phyloP scores from a whole-genome alignment of 495 filamentous ascomycete species.

The Aspergillus bertholletiae region DNA sequence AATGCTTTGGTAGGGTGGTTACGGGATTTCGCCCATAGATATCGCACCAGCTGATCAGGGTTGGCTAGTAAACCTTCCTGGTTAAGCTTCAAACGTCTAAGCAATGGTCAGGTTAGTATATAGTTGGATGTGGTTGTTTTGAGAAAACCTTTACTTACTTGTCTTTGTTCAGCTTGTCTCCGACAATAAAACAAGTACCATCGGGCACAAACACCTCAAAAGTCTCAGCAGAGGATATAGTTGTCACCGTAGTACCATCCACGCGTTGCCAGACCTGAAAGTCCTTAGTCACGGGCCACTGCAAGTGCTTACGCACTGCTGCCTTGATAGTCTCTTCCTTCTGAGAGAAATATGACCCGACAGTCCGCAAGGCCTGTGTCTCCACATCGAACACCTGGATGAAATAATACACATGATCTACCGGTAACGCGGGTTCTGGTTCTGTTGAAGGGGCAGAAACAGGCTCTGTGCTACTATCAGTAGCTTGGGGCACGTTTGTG shows the following conservation, averaged over 20 bases:
- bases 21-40: conserved; percentile 43
- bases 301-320: conserved; percentile 37
- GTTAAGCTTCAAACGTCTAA: conserved; percentile 34
- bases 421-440: conserved; percentile 19
- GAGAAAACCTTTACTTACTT: conserved; percentile 20
- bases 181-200: conserved; percentile 42
- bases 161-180: conserved; percentile 40
- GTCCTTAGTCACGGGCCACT: conserved; percentile 35
- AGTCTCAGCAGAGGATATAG: conserved; percentile 37
- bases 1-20: conserved; percentile 44
- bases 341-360: conserved; percentile 50
- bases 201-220: conserved; percentile 39
- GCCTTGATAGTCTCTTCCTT: conserved; percentile 43
- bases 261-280: conserved; percentile 46
- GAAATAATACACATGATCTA: conserved; percentile 46
- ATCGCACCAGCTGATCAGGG: conserved; percentile 42
- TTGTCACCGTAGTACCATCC: conserved; percentile 35
- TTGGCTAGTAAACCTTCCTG: conserved; percentile 40
- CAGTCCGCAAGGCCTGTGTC: conserved; percentile 42
- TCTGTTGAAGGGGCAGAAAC: conserved; percentile 8
- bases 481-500: background rate
- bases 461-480: conserved; percentile 3
- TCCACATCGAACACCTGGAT: conserved; percentile 51
- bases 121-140: background rate
- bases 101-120: conserved; percentile 6